Evolutionary conservation across 768 basidiomycete genomes (phyloP), one percentile per base, ranked within the genome.

Genomic region (Dendrothele bispora): DNA sequence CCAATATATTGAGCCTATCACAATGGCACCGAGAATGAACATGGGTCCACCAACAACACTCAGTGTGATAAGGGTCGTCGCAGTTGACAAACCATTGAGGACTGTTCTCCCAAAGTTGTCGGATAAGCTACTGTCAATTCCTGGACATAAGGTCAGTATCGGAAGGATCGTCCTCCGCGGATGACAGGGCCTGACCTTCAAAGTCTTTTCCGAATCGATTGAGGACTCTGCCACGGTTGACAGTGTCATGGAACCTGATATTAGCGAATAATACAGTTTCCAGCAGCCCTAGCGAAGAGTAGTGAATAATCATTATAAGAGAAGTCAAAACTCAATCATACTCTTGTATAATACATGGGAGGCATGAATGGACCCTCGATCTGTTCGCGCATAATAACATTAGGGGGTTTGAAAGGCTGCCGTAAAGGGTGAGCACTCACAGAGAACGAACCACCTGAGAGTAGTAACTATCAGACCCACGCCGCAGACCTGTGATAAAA

Each of bases 141-240:
- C 90, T 84, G 57, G 25, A 18, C 30, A 14, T 39, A 30, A 38
- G 24, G 11, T 21, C 50, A 50, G 60, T 22, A 55, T 49, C 58
- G 62, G n/a, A 14, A 20, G 22, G 15, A 43, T 18, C 14, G 35
- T 52, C 53, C 11, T 45, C 41, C 15, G 24, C 26, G 20, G 11
- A 11, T 21, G 28, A 11, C 8, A 6, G 14, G 28, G 7, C 11
- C 21, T 30, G 10, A 71, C 75, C 88, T 70, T 94, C 91, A 47
- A 95, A 88, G 61, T 95, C 93, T 63, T 95, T 95, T 35, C 93
- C 92, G 53, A 89, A 88, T 38, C 91, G 73, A 55, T 94, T 91
- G 29, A 94, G 65, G 8, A 90, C 69, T 2, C 92, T 82, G 5
- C 94, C 94, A 29, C 91, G 81, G 42, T 86, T 90, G 2, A 91